Percentiles rank a stretch among this genome's conserved stretches.
Evolutionary conservation across 2,329 filamentous ascomycete genomes (phyloP).

Genomic region (Dryadomyces sulphureus): DNA sequence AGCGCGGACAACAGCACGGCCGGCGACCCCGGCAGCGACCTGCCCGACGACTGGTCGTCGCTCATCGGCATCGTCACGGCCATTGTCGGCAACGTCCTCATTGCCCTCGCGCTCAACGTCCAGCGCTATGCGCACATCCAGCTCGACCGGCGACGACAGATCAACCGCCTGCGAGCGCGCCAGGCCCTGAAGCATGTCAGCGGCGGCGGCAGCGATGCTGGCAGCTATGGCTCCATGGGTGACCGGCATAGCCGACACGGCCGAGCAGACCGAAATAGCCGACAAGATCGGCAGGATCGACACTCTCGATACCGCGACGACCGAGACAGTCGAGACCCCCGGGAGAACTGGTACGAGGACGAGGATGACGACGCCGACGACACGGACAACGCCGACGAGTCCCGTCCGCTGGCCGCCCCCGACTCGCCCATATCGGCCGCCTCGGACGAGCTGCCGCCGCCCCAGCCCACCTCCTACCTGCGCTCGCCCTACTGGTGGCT

Average conservation of each 20-base stretch:
- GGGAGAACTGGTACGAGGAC: too few species aligned
- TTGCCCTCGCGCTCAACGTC: slow-evolving; percentile 89
- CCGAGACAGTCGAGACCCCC: too few species aligned
- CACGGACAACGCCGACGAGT: slow-evolving; percentile 22
- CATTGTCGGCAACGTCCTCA: slow-evolving; percentile 83
- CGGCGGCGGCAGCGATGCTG: not conserved
- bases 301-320: too few species aligned
- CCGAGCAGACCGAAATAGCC: slow-evolving; percentile 9
- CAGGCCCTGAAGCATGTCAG: slow-evolving; percentile 33
- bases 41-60: slow-evolving; percentile 64
- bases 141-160: slow-evolving; percentile 55
- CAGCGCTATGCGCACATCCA: slow-evolving; percentile 90
- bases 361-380: too few species aligned
- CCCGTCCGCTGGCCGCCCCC: slow-evolving; percentile 37
- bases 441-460: too few species aligned
- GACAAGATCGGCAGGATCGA: not conserved
- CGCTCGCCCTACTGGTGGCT: slow-evolving; percentile 93
- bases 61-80: slow-evolving; percentile 90
- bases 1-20: slow-evolving; percentile 11
- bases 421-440: too few species aligned
- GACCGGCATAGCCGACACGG: not conserved
- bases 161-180: slow-evolving; percentile 38
- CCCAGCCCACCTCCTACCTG: slow-evolving; percentile 49
- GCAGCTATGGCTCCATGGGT: slow-evolving; percentile 6
- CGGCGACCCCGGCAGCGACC: slow-evolving; percentile 26